phyloP scores from a whole-genome alignment of 2,329 filamentous ascomycete genomes.

The Arthrobotrys conoides region DNA sequence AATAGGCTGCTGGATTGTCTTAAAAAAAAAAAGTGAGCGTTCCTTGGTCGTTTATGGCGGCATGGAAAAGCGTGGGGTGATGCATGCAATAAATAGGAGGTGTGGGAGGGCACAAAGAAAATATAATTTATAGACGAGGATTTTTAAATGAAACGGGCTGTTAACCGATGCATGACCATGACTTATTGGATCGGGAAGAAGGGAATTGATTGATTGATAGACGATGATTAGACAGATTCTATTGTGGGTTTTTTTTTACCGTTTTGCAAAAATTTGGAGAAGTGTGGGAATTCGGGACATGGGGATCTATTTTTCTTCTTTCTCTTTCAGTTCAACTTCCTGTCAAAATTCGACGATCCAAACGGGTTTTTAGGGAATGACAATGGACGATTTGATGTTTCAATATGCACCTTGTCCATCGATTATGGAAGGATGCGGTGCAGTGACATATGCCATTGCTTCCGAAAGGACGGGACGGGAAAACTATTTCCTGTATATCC shows the following conservation, averaged over 20 bases:
- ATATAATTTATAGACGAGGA: conserved; percentile 6
- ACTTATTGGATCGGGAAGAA: background rate
- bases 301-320: background rate
- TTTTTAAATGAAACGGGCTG: background rate
- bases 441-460: conserved; percentile 10
- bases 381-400: background rate
- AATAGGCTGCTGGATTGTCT: too few relatives aligned
- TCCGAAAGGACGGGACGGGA: conserved; percentile 7
- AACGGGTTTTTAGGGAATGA: background rate
- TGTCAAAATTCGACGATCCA: background rate
- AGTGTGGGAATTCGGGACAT: conserved; percentile 25
- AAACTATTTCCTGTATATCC: background rate
- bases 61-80: conserved; percentile 12
- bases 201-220: conserved; percentile 1
- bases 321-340: background rate
- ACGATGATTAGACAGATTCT: background rate
- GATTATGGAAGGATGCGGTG: conserved; percentile 9
- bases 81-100: conserved; percentile 3
- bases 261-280: too few relatives aligned
- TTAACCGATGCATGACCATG: background rate
- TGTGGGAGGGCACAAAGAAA: conserved; percentile 1
- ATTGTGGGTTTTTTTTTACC: conserved; percentile 12
- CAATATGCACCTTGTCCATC: conserved; percentile 3
- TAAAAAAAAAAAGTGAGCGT: background rate
- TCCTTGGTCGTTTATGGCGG: conserved; percentile 16